phyloP scores from a whole-genome alignment of 345 rosid species.

The Sonneratia caseolaris region DNA sequence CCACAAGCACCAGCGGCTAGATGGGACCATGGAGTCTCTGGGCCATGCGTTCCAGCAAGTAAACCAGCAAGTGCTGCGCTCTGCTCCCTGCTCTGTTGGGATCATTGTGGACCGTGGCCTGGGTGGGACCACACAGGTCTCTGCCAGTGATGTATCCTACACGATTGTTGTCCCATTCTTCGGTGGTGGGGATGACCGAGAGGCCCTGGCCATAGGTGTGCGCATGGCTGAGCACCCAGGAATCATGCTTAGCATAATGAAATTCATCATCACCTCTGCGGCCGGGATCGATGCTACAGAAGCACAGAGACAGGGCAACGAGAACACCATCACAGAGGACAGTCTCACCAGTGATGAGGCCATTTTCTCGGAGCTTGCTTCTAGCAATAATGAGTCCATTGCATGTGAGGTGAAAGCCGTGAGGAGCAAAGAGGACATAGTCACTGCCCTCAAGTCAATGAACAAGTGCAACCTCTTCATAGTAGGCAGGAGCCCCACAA shows the following conservation, averaged over 20 bases:
- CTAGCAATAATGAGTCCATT: constrained; percentile 8
- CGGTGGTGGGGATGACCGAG: constrained; percentile 32
- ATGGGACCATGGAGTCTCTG: constrained; percentile 19
- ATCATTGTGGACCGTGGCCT: constrained; percentile 21
- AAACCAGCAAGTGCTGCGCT: constrained; percentile 21
- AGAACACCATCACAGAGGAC: neutral
- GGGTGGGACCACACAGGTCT: constrained; percentile 2
- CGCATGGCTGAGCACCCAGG: constrained; percentile 17
- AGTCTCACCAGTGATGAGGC: neutral
- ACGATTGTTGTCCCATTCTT: constrained; percentile 16
- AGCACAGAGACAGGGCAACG: neutral
- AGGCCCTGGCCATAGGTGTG: constrained; percentile 21
- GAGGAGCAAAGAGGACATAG: constrained; percentile 5
- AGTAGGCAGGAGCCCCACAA: constrained; percentile 15
- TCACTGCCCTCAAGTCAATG: constrained; percentile 1
- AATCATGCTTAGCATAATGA: constrained; percentile 12
- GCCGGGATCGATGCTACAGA: neutral
- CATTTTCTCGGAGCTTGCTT: constrained; percentile 4
- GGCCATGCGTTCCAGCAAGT: constrained; percentile 13
- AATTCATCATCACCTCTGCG: neutral
- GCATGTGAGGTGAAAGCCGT: neutral
- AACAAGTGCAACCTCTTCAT: constrained; percentile 14
- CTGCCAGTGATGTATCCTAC: neutral
- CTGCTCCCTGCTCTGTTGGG: constrained; percentile 35
- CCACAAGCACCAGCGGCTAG: constrained; percentile 23